These are phyloP conservation scores for Talaromyces amestolkiae DNA, from an alignment of 2,329 filamentous ascomycete species.

Conservation along the genomic window DNA sequence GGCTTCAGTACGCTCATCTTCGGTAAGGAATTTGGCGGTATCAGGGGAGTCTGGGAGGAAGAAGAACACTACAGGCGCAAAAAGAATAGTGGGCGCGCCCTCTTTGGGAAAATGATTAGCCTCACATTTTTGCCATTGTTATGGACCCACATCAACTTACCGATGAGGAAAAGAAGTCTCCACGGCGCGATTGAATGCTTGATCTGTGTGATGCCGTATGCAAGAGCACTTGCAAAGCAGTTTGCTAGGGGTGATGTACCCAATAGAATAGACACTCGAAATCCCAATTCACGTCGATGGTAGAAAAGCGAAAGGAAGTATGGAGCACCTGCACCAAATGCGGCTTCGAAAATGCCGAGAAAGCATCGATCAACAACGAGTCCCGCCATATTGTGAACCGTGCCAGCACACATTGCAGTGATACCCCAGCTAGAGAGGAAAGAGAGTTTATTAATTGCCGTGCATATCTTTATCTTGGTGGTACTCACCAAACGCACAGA, in stretches of 20 bases:
- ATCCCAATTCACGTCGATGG: constrained; percentile 64
- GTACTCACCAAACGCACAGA: not conserved
- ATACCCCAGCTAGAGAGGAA: not conserved
- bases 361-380: constrained; percentile 21
- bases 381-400: constrained; percentile 7
- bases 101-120: not conserved
- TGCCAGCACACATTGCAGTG: not conserved
- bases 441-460: not conserved
- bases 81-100: not conserved
- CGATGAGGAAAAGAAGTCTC: constrained; percentile 16
- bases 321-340: constrained; percentile 17
- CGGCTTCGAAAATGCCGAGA: constrained; percentile 19
- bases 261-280: constrained; percentile 74
- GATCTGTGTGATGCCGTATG: constrained; percentile 60
- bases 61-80: not conserved
- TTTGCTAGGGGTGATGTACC: constrained; percentile 59
- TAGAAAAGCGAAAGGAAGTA: constrained; percentile 54
- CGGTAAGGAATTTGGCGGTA: not conserved
- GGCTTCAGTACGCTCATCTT: not conserved
- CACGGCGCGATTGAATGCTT: constrained; percentile 9
- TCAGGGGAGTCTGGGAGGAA: not conserved
- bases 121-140: not conserved
- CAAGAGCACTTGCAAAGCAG: constrained; percentile 66
- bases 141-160: not conserved
- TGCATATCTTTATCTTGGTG: not conserved